Base-by-base conservation (phyloP, 148 eudicot genomes). In the Chenopodium suecicum region DNA sequence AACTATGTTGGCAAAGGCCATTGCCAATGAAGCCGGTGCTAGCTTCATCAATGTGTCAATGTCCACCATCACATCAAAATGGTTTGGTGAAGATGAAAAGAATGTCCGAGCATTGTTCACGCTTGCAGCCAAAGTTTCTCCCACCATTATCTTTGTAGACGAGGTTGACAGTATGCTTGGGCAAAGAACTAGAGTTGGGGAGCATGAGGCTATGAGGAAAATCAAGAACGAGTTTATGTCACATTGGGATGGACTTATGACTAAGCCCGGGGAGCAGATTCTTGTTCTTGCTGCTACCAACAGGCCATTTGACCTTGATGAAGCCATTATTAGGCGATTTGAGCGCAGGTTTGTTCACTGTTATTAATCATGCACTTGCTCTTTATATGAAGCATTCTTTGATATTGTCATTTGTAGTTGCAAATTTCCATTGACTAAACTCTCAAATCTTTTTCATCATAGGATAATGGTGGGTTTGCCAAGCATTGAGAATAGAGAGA, bases 11-110 rank as follows among this genome's bases (percentile, higher is more conserved):
- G 98, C 98, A 29, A 94, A 94, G 85, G 98, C 98, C 37, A 94
- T 94, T 64, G 97, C 98, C 66, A 90, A 91, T 82, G 98, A 94
- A 85, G 98, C 98, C 14, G 98, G 98, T n/a, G 98, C 98, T 29
- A 94, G 95, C 86, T 94, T 94, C 83, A 91, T 94, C 75, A 94
- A 94, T 76, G 97, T 93, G 73, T 93, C 98, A 7, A 94, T 94
- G 98, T 94, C 98, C 6, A 93, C 97, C 41, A 94, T 94, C 84
- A 94, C 98, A 64, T 94, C 98, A 25, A 94, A 94, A 82, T 94
- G 98, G 98, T 94, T 94, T 79, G 98, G 98, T 63, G 98, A 94
- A 84, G 98, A 94, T 84, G 98, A 94, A 48, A 94, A 94, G 92
- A 94, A 94, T 37, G 98, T 94, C 14, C 88, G 98, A 22, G 97